Base-by-base conservation (phyloP, 2,329 filamentous ascomycete species). In the Colletotrichum liaoningense region DNA sequence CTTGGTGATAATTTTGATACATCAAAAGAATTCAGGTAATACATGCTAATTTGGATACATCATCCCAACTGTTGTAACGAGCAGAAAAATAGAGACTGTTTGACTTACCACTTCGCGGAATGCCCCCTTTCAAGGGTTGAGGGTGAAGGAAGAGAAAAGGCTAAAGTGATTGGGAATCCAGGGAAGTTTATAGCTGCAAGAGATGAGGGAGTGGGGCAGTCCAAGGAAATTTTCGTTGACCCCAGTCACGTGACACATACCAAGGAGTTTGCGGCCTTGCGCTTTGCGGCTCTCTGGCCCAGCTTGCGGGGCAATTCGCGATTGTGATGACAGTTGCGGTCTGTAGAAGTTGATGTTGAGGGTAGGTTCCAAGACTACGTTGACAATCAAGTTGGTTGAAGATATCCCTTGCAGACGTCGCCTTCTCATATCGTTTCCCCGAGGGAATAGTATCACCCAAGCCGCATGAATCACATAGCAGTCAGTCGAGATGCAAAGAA, bases 1-100 rank as follows among this genome's bases (percentile, higher is more conserved):
- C 90, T 92, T 92, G 90, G 90, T 92, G 89, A 91, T 90, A 88
- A 89, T 88, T 85, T 80, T 80, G 82, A 83, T 83, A 87, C 85
- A 89, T 89, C 89, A 90, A 83, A 81, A 82, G 83, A 82, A 79
- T 83, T 89, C 87, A 89, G 87, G 84, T 88, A 88, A 88, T 88
- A 88, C 86, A 89, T 89, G 88, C 87, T 88, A 81, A 72, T 73
- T 85, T 82, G 81, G 72, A 77, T 85, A 78, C 88, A 89, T 90
- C 88, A 89, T 88, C 78, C 81, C 80, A 80, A 81, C 74, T 62
- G 52, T 52, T 12, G 6, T 11, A n/a, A 49, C 19, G 22, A 67
- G 16, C 19, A 24, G 55, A 65, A 46, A n/a, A 60, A 52, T 12
- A 75, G 49, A 24, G 30, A 71, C 64, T 22, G 79, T 81, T 80